A percentile compares a stretch with the other conserved stretches of the same genome.
phyloP scores from a whole-genome alignment of 176 grass and related monocot genomes.

The Alloteropsis semialata region DNA sequence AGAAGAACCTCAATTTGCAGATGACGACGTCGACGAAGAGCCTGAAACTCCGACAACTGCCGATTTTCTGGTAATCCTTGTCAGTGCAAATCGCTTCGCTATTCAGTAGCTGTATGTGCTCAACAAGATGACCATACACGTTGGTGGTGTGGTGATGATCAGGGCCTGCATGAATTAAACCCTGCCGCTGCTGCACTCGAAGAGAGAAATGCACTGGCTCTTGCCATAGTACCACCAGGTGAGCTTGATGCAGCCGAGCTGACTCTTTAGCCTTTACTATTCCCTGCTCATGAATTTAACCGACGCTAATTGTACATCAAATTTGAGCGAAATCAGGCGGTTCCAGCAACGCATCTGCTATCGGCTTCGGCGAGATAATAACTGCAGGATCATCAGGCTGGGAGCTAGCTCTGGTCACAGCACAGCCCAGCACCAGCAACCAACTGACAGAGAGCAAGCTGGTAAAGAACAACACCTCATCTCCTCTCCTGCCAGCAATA shows the following conservation, averaged over 20 bases:
- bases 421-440: conserved; percentile 25
- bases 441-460: conserved; percentile 51
- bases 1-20: conserved; percentile 34
- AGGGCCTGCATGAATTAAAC: conserved; percentile 65
- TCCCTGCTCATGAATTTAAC: neutral
- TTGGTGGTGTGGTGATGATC: neutral
- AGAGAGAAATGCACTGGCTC: conserved; percentile 71
- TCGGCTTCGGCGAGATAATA: conserved; percentile 12
- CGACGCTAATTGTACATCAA: neutral
- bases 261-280: neutral
- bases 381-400: conserved; percentile 53
- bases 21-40: neutral
- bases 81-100: neutral
- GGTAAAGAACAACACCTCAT: conserved; percentile 23
- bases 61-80: conserved; percentile 62
- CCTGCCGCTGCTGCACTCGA: conserved; percentile 55
- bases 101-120: too few relatives aligned
- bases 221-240: conserved; percentile 62
- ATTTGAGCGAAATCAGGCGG: neutral
- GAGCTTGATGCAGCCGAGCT: neutral
- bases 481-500: neutral
- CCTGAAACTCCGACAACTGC: conserved; percentile 41
- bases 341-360: neutral
- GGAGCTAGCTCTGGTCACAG: conserved; percentile 70
- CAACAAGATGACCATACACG: neutral